A percentile compares a stretch with the other conserved stretches of the same genome.
phyloP scores from a whole-genome alignment of 805 yeast species.

The Teunomyces tritomae region DNA sequence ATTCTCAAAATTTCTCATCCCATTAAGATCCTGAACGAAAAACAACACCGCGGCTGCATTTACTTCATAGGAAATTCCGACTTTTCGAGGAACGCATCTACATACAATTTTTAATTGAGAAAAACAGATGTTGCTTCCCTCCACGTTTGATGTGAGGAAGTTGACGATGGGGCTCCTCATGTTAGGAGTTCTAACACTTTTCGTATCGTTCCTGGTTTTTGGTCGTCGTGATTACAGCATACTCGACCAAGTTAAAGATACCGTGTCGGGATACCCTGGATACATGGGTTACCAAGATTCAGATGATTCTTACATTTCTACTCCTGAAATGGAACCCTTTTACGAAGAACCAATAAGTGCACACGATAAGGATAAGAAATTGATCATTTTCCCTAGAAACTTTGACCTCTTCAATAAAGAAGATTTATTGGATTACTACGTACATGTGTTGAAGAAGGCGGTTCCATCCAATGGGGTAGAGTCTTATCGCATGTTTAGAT shows the following conservation, averaged over 20 bases:
- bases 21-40: too few species aligned
- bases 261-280: not conserved
- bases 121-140: not conserved
- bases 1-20: too few species aligned
- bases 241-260: conserved; percentile 1
- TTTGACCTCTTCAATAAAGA: not conserved
- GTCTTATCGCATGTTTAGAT: conserved; percentile 1
- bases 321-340: not conserved
- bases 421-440: conserved; percentile 1
- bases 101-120: too few species aligned
- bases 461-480: not conserved
- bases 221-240: not conserved
- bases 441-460: not conserved
- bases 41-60: too few species aligned
- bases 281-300: not conserved
- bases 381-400: conserved; percentile 1
- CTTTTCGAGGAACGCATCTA: too few species aligned
- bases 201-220: not conserved
- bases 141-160: conserved; percentile 1
- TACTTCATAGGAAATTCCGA: too few species aligned
- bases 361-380: conserved; percentile 2
- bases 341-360: not conserved
- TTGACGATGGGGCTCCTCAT: not conserved
- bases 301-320: not conserved
- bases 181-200: not conserved